These are phyloP conservation scores for Hypoxylon perforatum DNA, from an alignment of 495 filamentous ascomycete species.

Conservation along the genomic window DNA sequence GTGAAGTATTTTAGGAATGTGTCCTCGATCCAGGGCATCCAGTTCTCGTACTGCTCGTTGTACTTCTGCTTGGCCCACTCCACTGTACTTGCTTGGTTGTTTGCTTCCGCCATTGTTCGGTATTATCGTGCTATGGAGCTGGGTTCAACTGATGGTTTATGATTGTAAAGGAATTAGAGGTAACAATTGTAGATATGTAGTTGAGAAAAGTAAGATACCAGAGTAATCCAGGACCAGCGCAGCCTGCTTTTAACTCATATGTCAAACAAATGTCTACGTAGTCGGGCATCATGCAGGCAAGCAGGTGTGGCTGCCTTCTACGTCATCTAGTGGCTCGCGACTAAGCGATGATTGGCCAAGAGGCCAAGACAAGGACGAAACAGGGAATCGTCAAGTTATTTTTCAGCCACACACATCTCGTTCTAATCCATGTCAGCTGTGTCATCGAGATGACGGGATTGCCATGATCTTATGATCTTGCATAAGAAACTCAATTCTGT, in stretches of 20 bases:
- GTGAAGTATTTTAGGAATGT: conserved; percentile 75
- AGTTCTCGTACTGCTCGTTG: conserved; percentile 74
- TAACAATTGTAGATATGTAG: background rate
- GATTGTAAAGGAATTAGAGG: background rate
- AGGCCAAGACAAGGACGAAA: conserved; percentile 14
- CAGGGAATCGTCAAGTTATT: conserved; percentile 27
- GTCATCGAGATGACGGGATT: conserved; percentile 26
- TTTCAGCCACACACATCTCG: conserved; percentile 24
- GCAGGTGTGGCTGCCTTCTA: conserved; percentile 22
- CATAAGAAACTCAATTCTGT: conserved; percentile 8
- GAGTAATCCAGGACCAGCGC: background rate
- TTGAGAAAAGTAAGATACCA: background rate
- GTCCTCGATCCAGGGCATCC: conserved; percentile 82
- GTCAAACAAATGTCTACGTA: conserved; percentile 12
- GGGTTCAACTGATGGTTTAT: background rate
- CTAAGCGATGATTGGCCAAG: conserved; percentile 11
- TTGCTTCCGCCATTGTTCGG: background rate
- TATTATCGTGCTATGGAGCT: background rate
- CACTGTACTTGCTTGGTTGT: no score
- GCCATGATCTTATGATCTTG: background rate
- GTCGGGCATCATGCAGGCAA: background rate
- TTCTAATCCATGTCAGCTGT: conserved; percentile 4
- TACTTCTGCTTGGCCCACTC: conserved; percentile 69
- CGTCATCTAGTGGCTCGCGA: conserved; percentile 30
- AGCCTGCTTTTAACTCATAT: background rate